Percentiles rank a stretch among this genome's conserved stretches.
Conservation (phyloP, 768 basidiomycete genomes). For the Leucosporidium creatinivorum region DNA sequence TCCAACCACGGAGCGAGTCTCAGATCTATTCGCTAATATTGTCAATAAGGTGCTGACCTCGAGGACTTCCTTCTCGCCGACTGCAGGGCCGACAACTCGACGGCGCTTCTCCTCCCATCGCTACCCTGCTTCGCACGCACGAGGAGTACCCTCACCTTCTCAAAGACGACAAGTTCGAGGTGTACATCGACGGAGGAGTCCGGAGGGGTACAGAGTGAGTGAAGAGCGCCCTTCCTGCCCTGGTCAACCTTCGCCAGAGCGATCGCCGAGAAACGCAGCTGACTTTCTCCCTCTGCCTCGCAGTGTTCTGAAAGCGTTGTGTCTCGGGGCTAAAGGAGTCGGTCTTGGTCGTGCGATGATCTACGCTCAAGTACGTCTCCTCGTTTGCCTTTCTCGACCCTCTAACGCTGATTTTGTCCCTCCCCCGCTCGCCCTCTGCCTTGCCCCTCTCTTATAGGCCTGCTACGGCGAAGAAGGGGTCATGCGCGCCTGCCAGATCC, state of each 20-base stretch:
- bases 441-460: background rate
- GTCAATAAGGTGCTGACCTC: too few species aligned
- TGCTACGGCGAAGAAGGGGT: conserved; percentile 43
- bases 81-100: conserved; percentile 59
- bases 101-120: conserved; percentile 68
- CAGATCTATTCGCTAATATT: background rate
- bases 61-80: background rate
- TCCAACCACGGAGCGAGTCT: conserved; percentile 36
- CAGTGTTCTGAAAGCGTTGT: conserved; percentile 44
- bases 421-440: too few species aligned
- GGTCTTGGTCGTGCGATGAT: conserved; percentile 79
- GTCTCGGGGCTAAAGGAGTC: conserved; percentile 68
- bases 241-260: background rate
- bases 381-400: too few species aligned
- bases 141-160: conserved; percentile 43
- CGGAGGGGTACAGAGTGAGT: conserved; percentile 46
- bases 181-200: conserved; percentile 49
- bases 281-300: conserved; percentile 33
- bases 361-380: conserved; percentile 50
- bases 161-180: conserved; percentile 39
- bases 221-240: too few species aligned
- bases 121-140: conserved; percentile 47
- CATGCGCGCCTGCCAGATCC: conserved; percentile 36
- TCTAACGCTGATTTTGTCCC: too few species aligned
- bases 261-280: too few species aligned